Conservation (phyloP, 768 basidiomycete species). For the Gymnopilus dilepis region DNA sequence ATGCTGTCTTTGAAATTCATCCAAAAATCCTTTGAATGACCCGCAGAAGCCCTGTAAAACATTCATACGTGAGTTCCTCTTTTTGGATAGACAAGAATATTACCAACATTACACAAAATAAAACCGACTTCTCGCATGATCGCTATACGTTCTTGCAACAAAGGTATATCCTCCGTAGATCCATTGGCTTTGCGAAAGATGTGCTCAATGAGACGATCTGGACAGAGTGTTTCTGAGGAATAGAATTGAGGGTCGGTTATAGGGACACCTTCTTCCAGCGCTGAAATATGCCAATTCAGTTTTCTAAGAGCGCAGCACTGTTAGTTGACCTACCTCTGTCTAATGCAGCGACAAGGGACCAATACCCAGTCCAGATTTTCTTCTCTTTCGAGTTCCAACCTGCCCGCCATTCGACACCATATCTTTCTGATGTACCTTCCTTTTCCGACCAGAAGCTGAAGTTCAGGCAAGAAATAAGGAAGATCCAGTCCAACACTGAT, state of each 20-base stretch:
- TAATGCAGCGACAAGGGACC: constrained; percentile 85
- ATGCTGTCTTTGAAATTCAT: constrained; percentile 60
- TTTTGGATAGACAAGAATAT: not conserved
- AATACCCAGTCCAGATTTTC: constrained; percentile 80
- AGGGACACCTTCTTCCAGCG: constrained; percentile 76
- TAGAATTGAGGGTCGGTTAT: constrained; percentile 84
- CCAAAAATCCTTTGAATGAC: constrained; percentile 70
- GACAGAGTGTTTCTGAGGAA: constrained; percentile 68
- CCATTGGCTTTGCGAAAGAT: constrained; percentile 68
- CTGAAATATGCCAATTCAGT: constrained; percentile 40
- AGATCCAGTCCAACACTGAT: constrained; percentile 81
- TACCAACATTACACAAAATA: constrained; percentile 70
- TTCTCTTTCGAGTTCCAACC: constrained; percentile 63
- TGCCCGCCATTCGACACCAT: constrained; percentile 78
- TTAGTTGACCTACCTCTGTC: constrained; percentile 63
- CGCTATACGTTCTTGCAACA: constrained; percentile 71
- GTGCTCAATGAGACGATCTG: constrained; percentile 69
- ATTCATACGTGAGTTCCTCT: not conserved
- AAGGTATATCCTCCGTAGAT: constrained; percentile 68
- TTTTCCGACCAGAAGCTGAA: constrained; percentile 90
- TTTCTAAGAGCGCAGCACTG: not conserved
- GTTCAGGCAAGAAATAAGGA: constrained; percentile 84
- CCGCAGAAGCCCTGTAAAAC: constrained; percentile 63
- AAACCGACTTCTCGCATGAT: constrained; percentile 81
- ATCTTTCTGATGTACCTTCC: constrained; percentile 63